Base-by-base conservation (phyloP, 768 basidiomycete species). In the Phanerochaete carnosa region DNA sequence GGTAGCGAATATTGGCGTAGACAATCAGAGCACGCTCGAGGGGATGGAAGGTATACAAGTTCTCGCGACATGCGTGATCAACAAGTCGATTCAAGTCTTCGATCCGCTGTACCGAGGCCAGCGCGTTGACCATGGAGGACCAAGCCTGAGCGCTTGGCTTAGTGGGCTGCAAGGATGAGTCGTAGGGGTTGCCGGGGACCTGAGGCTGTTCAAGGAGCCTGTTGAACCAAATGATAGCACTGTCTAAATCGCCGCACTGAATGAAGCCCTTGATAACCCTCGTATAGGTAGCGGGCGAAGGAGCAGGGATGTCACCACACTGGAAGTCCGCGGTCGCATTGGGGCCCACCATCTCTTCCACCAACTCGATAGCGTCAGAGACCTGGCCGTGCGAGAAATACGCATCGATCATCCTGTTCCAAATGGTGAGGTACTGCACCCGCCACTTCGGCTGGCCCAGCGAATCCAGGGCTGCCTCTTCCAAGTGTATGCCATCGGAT, bases 331-430 rank as follows among this genome's bases (percentile, higher is more conserved):
- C 61, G 1, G 74, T 71, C 2, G 68, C 63, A 8, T 73, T 58
- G 0, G 81, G 75, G 58, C 82, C 78, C 71, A 94, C 75, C 89
- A 94, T 93, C 62, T 80, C 73, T 58, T 89, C 85, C 45, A 95
- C 74, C 2, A 94, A 71, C 25, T 72, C 83, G 11, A 94, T 67
- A 9, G 86, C 93, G 47, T 80, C 82, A 23, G 83, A 84, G 0
- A 88, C 80, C 54, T 84, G 73, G 1, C 85, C 85, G 39, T 77
- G 80, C 39, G 76, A 79, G 77, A 95, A 88, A 71, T 90, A 88
- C 0, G 86, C 80, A 51, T 85, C 79, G 35, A 95, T 84, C 87
- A 93, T 92, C 66, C 81, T 77, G 64, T 91, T 90, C 84, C 85
- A 94, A 1, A 87, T 75, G 39, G 76, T 69, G 47, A 88, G 73